phyloP scores from a whole-genome alignment of 345 rosid species.

The Salix arbutifolia region DNA sequence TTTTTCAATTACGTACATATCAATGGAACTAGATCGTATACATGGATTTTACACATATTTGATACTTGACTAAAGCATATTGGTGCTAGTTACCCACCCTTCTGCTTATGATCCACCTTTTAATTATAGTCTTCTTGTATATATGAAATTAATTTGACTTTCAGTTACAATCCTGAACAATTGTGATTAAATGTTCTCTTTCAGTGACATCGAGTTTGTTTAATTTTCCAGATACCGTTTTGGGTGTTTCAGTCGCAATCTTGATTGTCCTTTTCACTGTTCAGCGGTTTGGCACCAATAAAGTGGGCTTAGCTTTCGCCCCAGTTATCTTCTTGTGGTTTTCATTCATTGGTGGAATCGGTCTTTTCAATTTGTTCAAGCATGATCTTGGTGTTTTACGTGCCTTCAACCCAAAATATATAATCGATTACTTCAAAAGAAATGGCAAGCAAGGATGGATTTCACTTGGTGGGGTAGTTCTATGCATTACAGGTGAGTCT shows the following conservation, averaged over 20 bases:
- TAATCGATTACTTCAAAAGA: slow-evolving; percentile 14
- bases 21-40: too few species aligned
- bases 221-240: slow-evolving; percentile 50
- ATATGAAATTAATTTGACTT: too few species aligned
- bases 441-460: slow-evolving; percentile 22
- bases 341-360: slow-evolving; percentile 47
- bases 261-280: slow-evolving; percentile 41
- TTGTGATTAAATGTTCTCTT: too few species aligned
- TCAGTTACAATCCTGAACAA: too few species aligned
- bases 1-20: too few species aligned
- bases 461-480: slow-evolving; percentile 20
- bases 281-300: slow-evolving; percentile 71
- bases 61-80: too few species aligned
- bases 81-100: too few species aligned
- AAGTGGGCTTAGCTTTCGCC: slow-evolving; percentile 63
- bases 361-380: slow-evolving; percentile 57
- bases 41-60: too few species aligned
- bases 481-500: slow-evolving; percentile 17
- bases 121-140: too few species aligned
- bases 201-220: too few species aligned
- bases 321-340: slow-evolving; percentile 66
- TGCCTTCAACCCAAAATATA: slow-evolving; percentile 31
- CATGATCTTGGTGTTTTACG: slow-evolving; percentile 52
- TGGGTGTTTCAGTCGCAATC: slow-evolving; percentile 58
- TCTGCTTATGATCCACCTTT: too few species aligned